Percentiles rank a stretch among this genome's conserved stretches.
These are phyloP conservation scores for Helichrysum umbraculigerum DNA, from an alignment of 129 eudicot species.

Conservation along the genomic window DNA sequence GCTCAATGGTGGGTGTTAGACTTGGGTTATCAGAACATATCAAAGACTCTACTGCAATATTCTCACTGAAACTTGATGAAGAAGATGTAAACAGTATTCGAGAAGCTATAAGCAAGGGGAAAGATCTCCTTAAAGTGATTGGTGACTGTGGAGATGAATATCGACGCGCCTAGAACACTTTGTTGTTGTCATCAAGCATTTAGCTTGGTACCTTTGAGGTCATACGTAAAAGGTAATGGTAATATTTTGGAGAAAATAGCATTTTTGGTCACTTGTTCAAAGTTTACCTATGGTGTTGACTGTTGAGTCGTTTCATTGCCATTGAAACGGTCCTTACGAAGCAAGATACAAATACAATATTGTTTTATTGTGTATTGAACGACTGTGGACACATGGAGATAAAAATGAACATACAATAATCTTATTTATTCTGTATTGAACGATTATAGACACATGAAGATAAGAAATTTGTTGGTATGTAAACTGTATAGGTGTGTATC, in stretches of 20 bases:
- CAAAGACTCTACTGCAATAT: conserved; percentile 66
- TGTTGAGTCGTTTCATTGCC: conserved; percentile 20
- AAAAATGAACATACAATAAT: not conserved
- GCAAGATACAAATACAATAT: conserved; percentile 2
- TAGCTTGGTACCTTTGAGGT: conserved; percentile 11
- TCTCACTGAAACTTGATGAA: conserved; percentile 79
- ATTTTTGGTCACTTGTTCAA: not conserved
- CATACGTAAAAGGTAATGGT: not conserved
- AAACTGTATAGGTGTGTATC: too few species aligned
- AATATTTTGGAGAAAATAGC: not conserved
- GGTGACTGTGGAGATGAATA: conserved; percentile 99
- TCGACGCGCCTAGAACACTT: conserved; percentile 52
- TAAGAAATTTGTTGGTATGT: not conserved
- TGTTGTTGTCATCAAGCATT: not conserved
- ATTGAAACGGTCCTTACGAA: conserved; percentile 1
- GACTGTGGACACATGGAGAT: not conserved
- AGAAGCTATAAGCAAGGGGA: conserved; percentile 71
- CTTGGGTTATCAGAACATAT: conserved; percentile 91
- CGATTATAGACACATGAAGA: not conserved
- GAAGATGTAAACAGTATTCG: conserved; percentile 66
- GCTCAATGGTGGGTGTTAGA: conserved; percentile 93
- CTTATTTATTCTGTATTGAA: too few species aligned
- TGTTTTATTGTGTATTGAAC: conserved; percentile 17
- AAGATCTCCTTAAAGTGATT: conserved; percentile 71
- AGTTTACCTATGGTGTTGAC: conserved; percentile 1